Evolutionary conservation across 139 green algal genomes (phyloP).

Genomic region (Penium margaritaceum): DNA sequence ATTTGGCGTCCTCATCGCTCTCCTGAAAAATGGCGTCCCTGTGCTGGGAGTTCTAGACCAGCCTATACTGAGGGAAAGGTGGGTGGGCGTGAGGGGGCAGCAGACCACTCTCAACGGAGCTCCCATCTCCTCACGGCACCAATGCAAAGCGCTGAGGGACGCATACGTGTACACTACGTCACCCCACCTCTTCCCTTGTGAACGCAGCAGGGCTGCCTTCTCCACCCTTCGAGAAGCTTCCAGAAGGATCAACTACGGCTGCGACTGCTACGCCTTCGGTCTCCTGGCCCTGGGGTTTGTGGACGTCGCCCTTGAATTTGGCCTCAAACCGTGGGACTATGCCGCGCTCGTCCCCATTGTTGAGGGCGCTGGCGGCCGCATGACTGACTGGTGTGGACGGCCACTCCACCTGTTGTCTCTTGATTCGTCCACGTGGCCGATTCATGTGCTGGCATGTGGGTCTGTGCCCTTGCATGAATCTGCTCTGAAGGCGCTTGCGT

Average conservation of each 20-base stretch:
- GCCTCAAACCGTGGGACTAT: constrained; percentile 95
- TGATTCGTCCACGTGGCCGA: too few species aligned
- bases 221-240: constrained; percentile 11
- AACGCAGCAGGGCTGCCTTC: constrained; percentile 41
- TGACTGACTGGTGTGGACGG: constrained; percentile 84
- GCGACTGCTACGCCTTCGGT: constrained; percentile 97
- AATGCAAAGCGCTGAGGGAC: constrained; percentile 25
- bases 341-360: constrained; percentile 91
- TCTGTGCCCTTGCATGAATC: too few species aligned
- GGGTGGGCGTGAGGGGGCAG: constrained; percentile 74
- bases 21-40: constrained; percentile 77
- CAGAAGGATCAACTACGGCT: constrained; percentile 64
- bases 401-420: constrained; percentile 48
- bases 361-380: constrained; percentile 78
- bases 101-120: constrained; percentile 78
- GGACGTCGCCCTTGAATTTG: constrained; percentile 87
- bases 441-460: too few species aligned
- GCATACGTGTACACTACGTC: constrained; percentile 71
- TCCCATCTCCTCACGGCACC: constrained; percentile 48
- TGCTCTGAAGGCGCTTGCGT: too few species aligned
- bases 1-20: constrained; percentile 88
- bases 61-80: constrained; percentile 79
- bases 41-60: constrained; percentile 91
- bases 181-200: constrained; percentile 80
- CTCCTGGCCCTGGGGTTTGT: constrained; percentile 74